Base-by-base conservation (phyloP, 495 filamentous ascomycete species). In the Staphylotrichum tortipilum region DNA sequence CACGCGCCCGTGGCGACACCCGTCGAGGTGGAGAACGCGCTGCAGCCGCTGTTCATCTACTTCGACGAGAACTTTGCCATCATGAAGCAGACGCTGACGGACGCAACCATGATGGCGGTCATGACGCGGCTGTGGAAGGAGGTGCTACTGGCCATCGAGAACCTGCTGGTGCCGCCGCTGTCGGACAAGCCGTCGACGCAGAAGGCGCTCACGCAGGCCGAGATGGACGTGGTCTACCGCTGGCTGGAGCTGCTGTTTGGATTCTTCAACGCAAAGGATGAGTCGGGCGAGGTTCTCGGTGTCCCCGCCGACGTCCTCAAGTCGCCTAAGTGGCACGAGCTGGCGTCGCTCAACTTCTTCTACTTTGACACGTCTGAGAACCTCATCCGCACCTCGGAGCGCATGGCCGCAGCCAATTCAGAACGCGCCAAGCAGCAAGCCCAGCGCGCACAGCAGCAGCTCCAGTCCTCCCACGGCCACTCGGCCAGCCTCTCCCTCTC, bases 111-210 rank as follows among this genome's bases (percentile, higher is more conserved):
- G 92, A 78, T 86, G 49, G 86, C 89, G 67, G 90, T 99, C 49
- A 99, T 99, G 94, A 92, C 88, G 21, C 81, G 94, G 33, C 67
- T 99, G 12, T 99, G 94, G 94, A 99, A 99, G 65, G 94, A 96
- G 67, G 89, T 95, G 9, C 76, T 99, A 4, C 80, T 86, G 28
- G 94, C 90, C 1, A 84, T 97, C 50, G 94, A 99, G 67, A 77
- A 78, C 12, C 74, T 99, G 4, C 75, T 99, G 37, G 91, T 99
- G 2, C 94, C 94, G 35, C 92, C 94, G 8, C 73, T 99, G 9
- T 95, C 90, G 5, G 94, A 99, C 64, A 97, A 99, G 60, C 87
- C 83, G 9, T 96, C 91, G 3, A 79, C 79, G 51, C 94, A 99
- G 59, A 83, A 84, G 53, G 88, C 84, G 19, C 79, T 99, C 4